phyloP scores from a whole-genome alignment of 495 filamentous ascomycete genomes.

The Aspergillus nidulans region DNA sequence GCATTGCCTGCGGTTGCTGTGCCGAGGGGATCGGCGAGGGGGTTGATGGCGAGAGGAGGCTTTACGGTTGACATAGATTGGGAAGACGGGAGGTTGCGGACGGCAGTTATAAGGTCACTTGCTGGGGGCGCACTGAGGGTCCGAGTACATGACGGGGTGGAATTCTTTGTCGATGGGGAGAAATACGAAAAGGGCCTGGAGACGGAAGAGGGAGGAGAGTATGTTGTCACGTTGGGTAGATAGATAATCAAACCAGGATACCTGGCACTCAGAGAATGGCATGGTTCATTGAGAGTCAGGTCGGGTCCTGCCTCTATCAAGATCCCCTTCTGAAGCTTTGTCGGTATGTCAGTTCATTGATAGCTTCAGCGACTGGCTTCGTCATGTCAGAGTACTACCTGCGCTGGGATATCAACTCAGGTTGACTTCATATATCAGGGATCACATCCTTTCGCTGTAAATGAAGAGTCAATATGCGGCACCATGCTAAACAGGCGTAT shows the following conservation, averaged over 20 bases:
- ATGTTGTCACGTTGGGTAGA: background rate
- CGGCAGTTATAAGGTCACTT: background rate
- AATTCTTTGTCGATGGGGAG: background rate
- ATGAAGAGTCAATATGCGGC: too few species aligned
- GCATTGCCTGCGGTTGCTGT: background rate
- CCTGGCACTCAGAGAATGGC: background rate
- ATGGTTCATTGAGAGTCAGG: too few species aligned
- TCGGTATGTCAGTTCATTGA: too few species aligned
- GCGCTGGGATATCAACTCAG: too few species aligned
- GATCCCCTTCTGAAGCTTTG: too few species aligned
- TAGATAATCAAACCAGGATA: background rate
- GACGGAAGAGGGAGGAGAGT: background rate
- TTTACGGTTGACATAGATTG: conserved; percentile 7
- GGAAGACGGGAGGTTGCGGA: background rate
- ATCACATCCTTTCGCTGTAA: too few species aligned
- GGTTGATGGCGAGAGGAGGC: conserved; percentile 6
- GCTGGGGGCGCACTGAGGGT: background rate
- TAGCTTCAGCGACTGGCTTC: too few species aligned
- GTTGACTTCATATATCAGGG: too few species aligned
- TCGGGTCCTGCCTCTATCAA: too few species aligned
- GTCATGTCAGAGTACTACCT: too few species aligned
- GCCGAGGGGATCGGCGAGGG: background rate
- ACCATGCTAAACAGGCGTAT: too few species aligned
- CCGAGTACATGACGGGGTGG: background rate
- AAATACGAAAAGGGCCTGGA: background rate